Evolutionary conservation across 352 stramenopile species (phyloP), one percentile per base, ranked within the genome.

Genomic region (Globisporangium paroecandrum): DNA sequence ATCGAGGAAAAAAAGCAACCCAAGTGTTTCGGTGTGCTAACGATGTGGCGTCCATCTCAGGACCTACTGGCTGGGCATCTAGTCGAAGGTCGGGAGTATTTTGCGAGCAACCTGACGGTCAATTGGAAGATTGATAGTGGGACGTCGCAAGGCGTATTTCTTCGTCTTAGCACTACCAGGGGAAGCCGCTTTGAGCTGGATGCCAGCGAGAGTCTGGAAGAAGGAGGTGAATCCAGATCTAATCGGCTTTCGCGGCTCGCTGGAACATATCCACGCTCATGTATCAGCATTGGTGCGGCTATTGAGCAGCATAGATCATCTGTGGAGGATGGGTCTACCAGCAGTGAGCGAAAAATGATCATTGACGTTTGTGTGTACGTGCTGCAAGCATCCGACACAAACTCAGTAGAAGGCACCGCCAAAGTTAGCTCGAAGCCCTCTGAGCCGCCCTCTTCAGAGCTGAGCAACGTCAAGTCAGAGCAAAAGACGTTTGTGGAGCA

Each of bases 121-220:
- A 90, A 81, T 38, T 90, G 85, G 83, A 93, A 90, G 62, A 58
- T 87, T 7, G 70, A 81, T 49, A 77, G 74, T 2, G 74, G 72
- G 7, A 61, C 63, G 15, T 53, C 29, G 13, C 77, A 78, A 56
- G 74, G 78, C 51, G 74, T 76, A 9, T 91, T 78, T 32, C 65
- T 91, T 27, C 77, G 77, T 20, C 70, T 93, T 2, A 89, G 82
- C 29, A 87, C 82, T 1, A 90, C 78, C 18, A 93, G 91, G 60
- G 75, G 83, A 32, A 89, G 69, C 34, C 57, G 62, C 2, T 87
- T 69, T 15, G 64, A 69, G 41, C 29, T 56, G n/a, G 34, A 32
- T 29, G 55, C 10, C 8, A 59, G 51, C 20, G 34, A 22, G n/a
- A 32, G 15, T 10, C 15, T 87, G 64, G 72, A 85, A 59, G 67